Evolutionary conservation across 1,284 basidiomycete genomes (phyloP), one percentile per base, ranked within the genome.

Genomic region (Peniophora sp.): DNA sequence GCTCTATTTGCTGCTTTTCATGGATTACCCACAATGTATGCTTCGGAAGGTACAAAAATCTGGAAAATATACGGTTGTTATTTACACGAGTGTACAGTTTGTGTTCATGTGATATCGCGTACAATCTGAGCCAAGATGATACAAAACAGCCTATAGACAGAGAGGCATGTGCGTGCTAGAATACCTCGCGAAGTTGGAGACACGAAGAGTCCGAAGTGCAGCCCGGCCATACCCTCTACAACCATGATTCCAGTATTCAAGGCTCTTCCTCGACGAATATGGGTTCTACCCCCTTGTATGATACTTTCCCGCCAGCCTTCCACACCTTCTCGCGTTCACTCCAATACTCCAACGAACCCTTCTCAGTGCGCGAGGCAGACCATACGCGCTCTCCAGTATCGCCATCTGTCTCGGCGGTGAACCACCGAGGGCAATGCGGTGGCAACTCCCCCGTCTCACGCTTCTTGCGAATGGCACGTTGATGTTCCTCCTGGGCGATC

Each of bases 351-450:
- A 94, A 65, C 45, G 68, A 64, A 17, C 77, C 72, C 12, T 71
- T 75, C 6, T 17, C n/a, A n/a, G 68, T 67, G 50, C 79, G 70
- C 17, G 73, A 66, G 0, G 93, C 92, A 50, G 73, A 65, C 93
- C 93, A 97, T 47, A 93, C 82, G 24, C 88, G 73, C 62, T 95
- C 93, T 1, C 87, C 86, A 0, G 89, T 90, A 67, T 97, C 94
- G 0, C 78, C 75, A 60, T 96, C 93, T 17, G 79, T 85, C 60
- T 81, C 75, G 0, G 85, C 76, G 8, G 65, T 68, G 64, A 94
- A 94, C 92, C 92, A 94, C 43, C 92, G 75, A 2, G 96, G 88
- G 56, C 74, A 71, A 68, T 98, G 94, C 0, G 82, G 73, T 6
- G 83, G 77, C 47, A 85, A 52, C 58, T 75, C 71, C 12, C 94